Percentiles rank a stretch among this genome's conserved stretches.
Conservation (phyloP, 192 early-diverging fungal genomes). For the Haplosporangium gracile region DNA sequence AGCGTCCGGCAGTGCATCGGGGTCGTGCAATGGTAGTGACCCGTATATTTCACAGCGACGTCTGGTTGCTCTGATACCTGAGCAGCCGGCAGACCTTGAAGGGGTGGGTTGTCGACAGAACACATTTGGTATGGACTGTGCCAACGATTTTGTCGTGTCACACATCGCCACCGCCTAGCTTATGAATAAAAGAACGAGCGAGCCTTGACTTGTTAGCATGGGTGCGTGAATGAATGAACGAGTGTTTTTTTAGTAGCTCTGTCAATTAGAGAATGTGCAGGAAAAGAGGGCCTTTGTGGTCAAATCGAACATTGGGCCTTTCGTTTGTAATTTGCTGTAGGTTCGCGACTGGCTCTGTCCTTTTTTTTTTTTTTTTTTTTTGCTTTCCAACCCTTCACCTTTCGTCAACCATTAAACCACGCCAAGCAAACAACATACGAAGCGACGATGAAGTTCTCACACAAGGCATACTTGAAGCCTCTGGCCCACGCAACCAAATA, state of each 20-base stretch:
- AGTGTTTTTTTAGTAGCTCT: background rate
- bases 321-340: background rate
- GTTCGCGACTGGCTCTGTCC: background rate
- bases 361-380: background rate
- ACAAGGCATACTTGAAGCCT: conserved; percentile 80
- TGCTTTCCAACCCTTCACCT: background rate
- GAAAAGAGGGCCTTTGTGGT: background rate
- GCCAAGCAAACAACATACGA: background rate
- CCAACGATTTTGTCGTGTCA: background rate
- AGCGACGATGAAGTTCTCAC: conserved; percentile 57
- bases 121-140: background rate
- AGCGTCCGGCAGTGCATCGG: background rate
- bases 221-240: background rate
- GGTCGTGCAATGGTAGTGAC: no score
- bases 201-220: background rate
- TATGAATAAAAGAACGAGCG: background rate
- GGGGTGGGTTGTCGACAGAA: conserved; percentile 9
- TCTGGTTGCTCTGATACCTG: conserved; percentile 4
- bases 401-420: background rate
- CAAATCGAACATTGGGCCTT: background rate
- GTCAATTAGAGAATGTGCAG: background rate
- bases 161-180: background rate
- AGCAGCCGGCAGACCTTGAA: conserved; percentile 11
- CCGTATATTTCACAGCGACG: background rate
- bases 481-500: conserved; percentile 89